Conservation (phyloP, 345 rosid species). For the Luvunga scandens region DNA sequence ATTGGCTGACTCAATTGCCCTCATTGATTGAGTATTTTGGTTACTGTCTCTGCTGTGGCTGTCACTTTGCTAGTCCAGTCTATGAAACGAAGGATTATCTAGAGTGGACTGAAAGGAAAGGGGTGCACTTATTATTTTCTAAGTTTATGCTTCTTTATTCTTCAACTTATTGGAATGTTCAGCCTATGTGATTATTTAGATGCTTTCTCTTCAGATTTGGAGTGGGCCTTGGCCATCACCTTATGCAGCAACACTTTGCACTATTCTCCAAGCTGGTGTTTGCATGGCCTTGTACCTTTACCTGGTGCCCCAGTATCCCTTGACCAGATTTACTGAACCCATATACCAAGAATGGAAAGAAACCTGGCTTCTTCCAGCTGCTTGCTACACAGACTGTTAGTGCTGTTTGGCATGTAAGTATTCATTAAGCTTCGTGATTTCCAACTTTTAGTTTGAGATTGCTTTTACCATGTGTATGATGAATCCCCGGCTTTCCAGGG, state of each 20-base stretch:
- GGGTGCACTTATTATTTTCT: slow-evolving; percentile 46
- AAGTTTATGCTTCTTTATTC: slow-evolving; percentile 3
- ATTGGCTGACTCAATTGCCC: slow-evolving; percentile 63
- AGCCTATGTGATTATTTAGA: slow-evolving; percentile 9
- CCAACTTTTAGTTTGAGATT: background rate
- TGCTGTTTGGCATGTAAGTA: slow-evolving; percentile 96
- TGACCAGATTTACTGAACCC: slow-evolving; percentile 66
- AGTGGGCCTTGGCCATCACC: slow-evolving; percentile 61
- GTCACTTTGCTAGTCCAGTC: slow-evolving; percentile 97
- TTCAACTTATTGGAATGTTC: slow-evolving; percentile 9
- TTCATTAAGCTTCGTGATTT: background rate
- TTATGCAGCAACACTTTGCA: slow-evolving; percentile 60
- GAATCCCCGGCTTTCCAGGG: too few species aligned
- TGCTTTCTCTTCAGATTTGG: slow-evolving; percentile 59
- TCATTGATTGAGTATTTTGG: slow-evolving; percentile 83
- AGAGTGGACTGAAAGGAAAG: slow-evolving; percentile 84
- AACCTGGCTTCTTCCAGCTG: slow-evolving; percentile 80
- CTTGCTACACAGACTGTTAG: slow-evolving; percentile 93
- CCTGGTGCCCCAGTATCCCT: slow-evolving; percentile 64
- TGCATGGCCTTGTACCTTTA: slow-evolving; percentile 85
- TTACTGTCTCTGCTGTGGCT: slow-evolving; percentile 90
- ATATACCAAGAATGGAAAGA: slow-evolving; percentile 71
- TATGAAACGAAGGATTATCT: slow-evolving; percentile 94
- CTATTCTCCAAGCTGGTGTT: slow-evolving; percentile 68
- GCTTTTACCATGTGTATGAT: background rate